Evolutionary conservation across 2,329 filamentous ascomycete species (phyloP).

Genomic region (Fusarium phyllophilum): DNA sequence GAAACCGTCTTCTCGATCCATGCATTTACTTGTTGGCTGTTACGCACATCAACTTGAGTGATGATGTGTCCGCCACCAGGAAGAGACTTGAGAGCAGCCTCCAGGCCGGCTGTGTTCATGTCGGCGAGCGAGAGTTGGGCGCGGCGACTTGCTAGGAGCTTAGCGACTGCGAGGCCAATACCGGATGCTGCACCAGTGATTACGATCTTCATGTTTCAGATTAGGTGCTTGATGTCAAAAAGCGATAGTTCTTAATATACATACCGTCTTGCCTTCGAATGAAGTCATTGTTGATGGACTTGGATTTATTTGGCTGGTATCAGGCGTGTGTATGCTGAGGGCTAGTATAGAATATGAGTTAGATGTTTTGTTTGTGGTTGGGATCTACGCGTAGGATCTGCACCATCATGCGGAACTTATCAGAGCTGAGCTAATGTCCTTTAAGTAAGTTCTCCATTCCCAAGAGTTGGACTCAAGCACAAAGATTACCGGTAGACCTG

Average conservation of each 20-base stretch:
- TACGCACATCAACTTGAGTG: not conserved
- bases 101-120: not conserved
- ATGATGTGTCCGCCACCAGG: not conserved
- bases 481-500: not conserved
- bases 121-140: not conserved
- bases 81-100: not conserved
- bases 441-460: not conserved
- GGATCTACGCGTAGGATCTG: not conserved
- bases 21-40: not conserved
- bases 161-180: not conserved
- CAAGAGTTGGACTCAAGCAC: rapidly evolving
- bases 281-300: not conserved
- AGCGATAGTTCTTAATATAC: too few relatives aligned
- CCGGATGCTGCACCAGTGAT: not conserved
- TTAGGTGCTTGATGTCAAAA: rapidly evolving
- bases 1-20: not conserved
- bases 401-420: rapidly evolving
- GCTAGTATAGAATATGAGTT: rapidly evolving
- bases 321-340: not conserved
- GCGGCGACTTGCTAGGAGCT: not conserved
- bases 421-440: not conserved
- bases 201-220: not conserved
- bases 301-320: not conserved
- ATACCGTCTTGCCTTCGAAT: not conserved
- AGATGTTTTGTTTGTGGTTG: rapidly evolving